phyloP scores from a whole-genome alignment of 371 early-diverging fungal species.

The Mortierella sp. region DNA sequence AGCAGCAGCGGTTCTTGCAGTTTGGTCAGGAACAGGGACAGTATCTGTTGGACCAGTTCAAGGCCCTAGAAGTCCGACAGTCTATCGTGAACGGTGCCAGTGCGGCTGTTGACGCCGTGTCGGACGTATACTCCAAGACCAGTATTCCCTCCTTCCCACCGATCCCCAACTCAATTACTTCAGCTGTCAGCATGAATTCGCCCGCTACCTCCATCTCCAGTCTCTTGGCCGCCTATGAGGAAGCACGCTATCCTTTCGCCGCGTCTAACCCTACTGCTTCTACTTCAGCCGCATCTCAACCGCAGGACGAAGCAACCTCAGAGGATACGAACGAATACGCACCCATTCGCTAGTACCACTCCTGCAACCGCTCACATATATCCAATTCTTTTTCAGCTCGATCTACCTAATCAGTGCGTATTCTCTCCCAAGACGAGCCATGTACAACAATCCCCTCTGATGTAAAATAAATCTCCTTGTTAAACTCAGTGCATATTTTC shows the following conservation, averaged over 20 bases:
- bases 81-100: conserved; percentile 45
- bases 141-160: conserved; percentile 40
- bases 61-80: conserved; percentile 35
- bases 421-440: not conserved
- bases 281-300: not conserved
- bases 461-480: not conserved
- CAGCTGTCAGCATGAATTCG: conserved; percentile 39
- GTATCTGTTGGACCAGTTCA: conserved; percentile 44
- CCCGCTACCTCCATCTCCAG: conserved; percentile 2
- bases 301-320: not conserved
- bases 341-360: not conserved
- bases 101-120: conserved; percentile 48
- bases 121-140: conserved; percentile 47
- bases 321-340: not conserved
- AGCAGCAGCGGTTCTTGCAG: conserved; percentile 37
- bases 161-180: conserved; percentile 32
- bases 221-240: not conserved
- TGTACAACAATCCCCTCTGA: too few species aligned
- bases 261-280: not conserved
- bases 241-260: not conserved
- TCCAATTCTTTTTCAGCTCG: not conserved
- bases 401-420: not conserved
- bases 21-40: conserved; percentile 52
- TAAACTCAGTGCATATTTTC: not conserved
- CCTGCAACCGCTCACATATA: not conserved